These are phyloP conservation scores for Arthrobotrys sinensis DNA, from an alignment of 2,329 filamentous ascomycete genomes.

Conservation along the genomic window DNA sequence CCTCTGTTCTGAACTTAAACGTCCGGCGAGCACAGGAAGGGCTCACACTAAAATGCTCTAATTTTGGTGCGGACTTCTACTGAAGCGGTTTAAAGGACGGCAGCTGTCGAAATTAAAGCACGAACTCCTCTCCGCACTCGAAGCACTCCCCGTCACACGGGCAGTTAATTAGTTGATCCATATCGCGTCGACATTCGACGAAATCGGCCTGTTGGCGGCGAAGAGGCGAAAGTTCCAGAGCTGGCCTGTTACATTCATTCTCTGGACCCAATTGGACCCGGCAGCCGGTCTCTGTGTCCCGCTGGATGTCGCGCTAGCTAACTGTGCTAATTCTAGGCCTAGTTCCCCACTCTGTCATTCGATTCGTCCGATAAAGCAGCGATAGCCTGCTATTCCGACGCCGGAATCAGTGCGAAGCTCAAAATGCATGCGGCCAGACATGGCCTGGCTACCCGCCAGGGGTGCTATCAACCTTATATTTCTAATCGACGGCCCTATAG, in stretches of 20 bases:
- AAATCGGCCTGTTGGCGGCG: conserved; percentile 22
- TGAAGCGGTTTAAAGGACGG: conserved; percentile 31
- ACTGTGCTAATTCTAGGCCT: not conserved
- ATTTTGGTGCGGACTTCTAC: conserved; percentile 14
- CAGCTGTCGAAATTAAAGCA: conserved; percentile 10
- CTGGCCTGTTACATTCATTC: conserved; percentile 17
- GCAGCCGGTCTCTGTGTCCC: conserved; percentile 16
- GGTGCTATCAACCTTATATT: conserved; percentile 51
- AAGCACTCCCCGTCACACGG: conserved; percentile 30
- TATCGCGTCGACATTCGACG: conserved; percentile 28
- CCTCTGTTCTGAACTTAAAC: conserved; percentile 30
- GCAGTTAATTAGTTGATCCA: conserved; percentile 36
- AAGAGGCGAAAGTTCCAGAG: conserved; percentile 40
- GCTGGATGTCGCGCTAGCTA: conserved; percentile 19
- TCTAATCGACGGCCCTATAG: conserved; percentile 23
- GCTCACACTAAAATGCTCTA: conserved; percentile 9
- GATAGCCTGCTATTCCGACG: conserved; percentile 30
- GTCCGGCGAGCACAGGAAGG: conserved; percentile 16
- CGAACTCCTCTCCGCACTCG: conserved; percentile 36
- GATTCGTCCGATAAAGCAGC: conserved; percentile 59
- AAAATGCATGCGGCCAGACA: conserved; percentile 6
- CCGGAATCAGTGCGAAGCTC: conserved; percentile 50
- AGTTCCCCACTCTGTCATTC: conserved; percentile 22
- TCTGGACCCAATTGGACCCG: conserved; percentile 18
- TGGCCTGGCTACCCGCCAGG: conserved; percentile 36